Evolutionary conservation across 305 asterid genomes (phyloP), one percentile per base, ranked within the genome.

Genomic region (Fraxinus ornus): DNA sequence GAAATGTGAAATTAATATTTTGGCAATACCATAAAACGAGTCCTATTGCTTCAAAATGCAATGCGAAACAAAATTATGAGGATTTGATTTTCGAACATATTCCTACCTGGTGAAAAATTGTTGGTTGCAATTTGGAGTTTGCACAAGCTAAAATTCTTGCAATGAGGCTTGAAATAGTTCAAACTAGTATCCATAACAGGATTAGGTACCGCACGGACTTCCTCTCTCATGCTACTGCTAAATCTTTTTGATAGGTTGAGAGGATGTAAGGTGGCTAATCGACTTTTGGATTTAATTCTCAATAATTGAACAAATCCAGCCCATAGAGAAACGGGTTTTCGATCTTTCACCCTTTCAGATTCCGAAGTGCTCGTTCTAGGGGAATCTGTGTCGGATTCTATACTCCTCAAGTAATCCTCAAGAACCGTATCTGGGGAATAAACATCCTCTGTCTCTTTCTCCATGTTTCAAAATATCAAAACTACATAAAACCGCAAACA

Each of bases 91-190:
- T 68, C 10, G 35, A 70, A 70, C 22, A 70, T 1, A 70, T 28
- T 12, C 37, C 93, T 71, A 94, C 98, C 98, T 86, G 89, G 92
- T 71, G 82, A 86, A 85, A 95, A 95, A 80, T 88, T 84, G 87
- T 89, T 90, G 79, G 97, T 93, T 9, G 99, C 99, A 12, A 84
- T 66, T 82, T 94, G 97, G 47, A 95, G 98, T 70, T 95, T 92
- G 13, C 91, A 76, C 66, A 90, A 81, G 76, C 84, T 90, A 39
- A 93, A 94, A 64, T 83, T 92, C 90, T 88, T 95, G 97, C 97
- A 94, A 15, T 90, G 97, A 21, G 97, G 98, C 87, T 90, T 95
- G 80, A 92, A 92, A 86, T 89, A 90, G 89, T 83, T 91, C 82
- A 88, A 79, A 84, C 85, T 85, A 5, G 89, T 75, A 78, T 91